Percentiles rank a stretch among this genome's conserved stretches.
Evolutionary conservation across 306 rosid species (phyloP).

Genomic region (Astragalus membranaceus): DNA sequence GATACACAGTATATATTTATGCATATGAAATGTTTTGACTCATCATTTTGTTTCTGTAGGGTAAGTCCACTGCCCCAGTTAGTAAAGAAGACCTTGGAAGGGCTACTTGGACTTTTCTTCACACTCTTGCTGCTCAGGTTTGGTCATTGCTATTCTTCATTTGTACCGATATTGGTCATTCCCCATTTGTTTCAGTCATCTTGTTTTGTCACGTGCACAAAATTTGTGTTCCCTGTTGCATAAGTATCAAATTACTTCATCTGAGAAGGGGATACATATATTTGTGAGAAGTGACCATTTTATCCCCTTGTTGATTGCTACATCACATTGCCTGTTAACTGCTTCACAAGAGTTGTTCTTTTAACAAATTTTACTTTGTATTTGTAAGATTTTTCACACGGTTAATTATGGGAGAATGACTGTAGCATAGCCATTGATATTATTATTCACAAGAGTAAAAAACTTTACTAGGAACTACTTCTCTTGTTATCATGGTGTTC

Average conservation of each 20-base stretch:
- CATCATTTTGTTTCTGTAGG: slow-evolving; percentile 32
- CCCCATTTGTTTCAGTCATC: background rate
- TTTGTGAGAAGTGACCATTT: background rate
- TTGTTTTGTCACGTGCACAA: background rate
- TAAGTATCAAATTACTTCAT: background rate
- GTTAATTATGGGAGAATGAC: background rate
- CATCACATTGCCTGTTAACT: background rate
- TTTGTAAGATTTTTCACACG: background rate
- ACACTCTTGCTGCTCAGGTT: slow-evolving; percentile 96
- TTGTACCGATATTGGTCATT: background rate
- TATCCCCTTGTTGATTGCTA: background rate
- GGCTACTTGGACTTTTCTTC: slow-evolving; percentile 96
- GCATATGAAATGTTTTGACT: background rate
- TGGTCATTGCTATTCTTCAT: background rate
- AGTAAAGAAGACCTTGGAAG: slow-evolving; percentile 81
- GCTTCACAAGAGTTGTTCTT: slow-evolving; percentile 4
- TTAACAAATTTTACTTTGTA: background rate
- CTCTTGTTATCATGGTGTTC: background rate
- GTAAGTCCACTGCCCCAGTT: slow-evolving; percentile 44
- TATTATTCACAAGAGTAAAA: background rate
- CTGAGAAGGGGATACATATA: background rate
- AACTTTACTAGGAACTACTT: background rate
- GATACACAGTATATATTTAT: background rate
- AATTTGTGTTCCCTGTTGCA: background rate
- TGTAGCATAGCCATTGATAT: background rate